Conservation (phyloP, 768 basidiomycete species). For the Calocybe indica region DNA sequence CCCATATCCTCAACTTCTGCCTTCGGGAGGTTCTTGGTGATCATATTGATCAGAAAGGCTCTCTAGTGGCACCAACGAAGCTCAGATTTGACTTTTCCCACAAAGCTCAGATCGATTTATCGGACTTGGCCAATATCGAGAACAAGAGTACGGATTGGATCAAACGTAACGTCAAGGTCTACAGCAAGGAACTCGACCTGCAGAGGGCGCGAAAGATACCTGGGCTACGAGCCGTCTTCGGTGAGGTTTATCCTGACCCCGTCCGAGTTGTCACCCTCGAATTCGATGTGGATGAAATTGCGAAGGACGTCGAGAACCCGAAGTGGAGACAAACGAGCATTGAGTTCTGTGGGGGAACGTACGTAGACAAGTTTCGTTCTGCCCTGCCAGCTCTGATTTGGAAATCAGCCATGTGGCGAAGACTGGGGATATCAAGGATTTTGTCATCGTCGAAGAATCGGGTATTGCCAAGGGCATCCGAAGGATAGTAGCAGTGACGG, state of each 20-base stretch:
- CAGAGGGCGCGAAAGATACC: conserved; percentile 78
- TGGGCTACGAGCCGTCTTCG: conserved; percentile 95
- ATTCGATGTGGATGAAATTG: conserved; percentile 81
- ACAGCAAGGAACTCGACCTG: conserved; percentile 78
- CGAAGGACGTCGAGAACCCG: conserved; percentile 77
- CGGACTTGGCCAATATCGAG: conserved; percentile 83
- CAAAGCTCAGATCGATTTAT: conserved; percentile 74
- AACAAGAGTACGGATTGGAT: conserved; percentile 85
- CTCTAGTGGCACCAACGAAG: conserved; percentile 92
- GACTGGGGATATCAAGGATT: conserved; percentile 96
- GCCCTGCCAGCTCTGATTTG: neutral
- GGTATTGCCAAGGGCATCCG: conserved; percentile 98
- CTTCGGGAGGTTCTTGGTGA: conserved; percentile 94
- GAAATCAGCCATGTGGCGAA: conserved; percentile 77
- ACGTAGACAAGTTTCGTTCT: conserved; percentile 24
- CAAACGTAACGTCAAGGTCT: conserved; percentile 82
- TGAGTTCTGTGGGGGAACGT: conserved; percentile 99
- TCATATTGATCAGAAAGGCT: conserved; percentile 97
- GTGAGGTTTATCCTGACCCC: conserved; percentile 96
- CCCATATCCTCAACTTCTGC: conserved; percentile 93
- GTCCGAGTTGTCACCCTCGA: conserved; percentile 93
- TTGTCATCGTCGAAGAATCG: conserved; percentile 91
- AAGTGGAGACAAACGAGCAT: conserved; percentile 90
- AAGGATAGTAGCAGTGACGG: conserved; percentile 90
- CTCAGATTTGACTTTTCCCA: conserved; percentile 99